Base-by-base conservation (phyloP, 768 basidiomycete species). In the Leccinum rimulosum region DNA sequence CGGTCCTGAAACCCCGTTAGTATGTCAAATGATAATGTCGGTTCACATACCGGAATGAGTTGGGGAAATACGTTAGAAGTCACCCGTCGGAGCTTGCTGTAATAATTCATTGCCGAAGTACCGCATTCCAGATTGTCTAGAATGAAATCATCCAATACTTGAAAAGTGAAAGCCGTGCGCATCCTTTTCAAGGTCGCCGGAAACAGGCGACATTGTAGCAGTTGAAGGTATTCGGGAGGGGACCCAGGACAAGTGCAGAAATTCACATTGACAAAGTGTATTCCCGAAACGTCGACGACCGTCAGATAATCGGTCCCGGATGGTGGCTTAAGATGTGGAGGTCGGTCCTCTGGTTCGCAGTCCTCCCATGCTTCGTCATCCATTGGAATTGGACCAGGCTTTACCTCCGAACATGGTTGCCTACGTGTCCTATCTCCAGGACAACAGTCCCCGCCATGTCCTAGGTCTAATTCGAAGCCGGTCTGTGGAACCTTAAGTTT, bases 121-220 rank as follows among this genome's bases (percentile, higher is more conserved):
- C 57, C 45, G 9, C 70, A 69, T 50, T 71, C 66, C 40, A 71
- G 4, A 8, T 67, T 56, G 38, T 40, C 38, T 7, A 3, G 38
- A 40, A 40, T 40, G 17, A 40, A 40, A 17, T 40, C 15, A 40
- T 40, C 38, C 17, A 40, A 40, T 7, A 40, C 38, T 17, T 12
- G 17, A 40, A 40, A 40, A 0, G 38, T 31, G 30, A 31, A 31
- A 31, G 30, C 30, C 10, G 30, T 31, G 9, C 9, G 30, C 30
- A 31, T 31, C 38, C 4, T 40, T 17, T 17, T 40, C 38, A 40
- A 14, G 14, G 38, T 40, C 1, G 38, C 12, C 17, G 38, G 38
- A 17, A 40, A 40, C 3, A 40, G 38, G 12, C 38, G 12, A 10
- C 17, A 17, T 17, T 40, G 38, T 4, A 17, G 38, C 7, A 40